phyloP scores from a whole-genome alignment of 371 early-diverging fungal genomes.

The Mucor lusitanicus region DNA sequence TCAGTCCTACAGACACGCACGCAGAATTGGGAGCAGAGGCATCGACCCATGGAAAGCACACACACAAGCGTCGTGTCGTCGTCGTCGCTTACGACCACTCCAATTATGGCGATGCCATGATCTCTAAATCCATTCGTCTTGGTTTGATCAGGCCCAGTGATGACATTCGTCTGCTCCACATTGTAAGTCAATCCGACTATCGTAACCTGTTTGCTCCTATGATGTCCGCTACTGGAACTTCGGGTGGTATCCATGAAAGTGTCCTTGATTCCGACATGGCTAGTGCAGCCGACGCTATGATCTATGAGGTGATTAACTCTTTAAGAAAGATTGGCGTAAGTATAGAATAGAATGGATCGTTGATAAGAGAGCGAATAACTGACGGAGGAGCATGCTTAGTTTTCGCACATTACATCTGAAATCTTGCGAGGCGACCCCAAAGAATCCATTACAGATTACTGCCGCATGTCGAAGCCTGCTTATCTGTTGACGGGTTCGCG shows the following conservation, averaged over 20 bases:
- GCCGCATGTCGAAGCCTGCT: constrained; percentile 26
- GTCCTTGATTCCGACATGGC: background rate
- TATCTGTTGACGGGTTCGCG: constrained; percentile 35
- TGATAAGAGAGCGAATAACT: background rate
- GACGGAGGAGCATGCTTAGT: constrained; percentile 16
- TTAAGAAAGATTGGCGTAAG: constrained; percentile 30
- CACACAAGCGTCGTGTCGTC: constrained; percentile 11
- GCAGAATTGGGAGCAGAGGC: background rate
- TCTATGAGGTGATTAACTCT: constrained; percentile 20
- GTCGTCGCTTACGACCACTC: constrained; percentile 41
- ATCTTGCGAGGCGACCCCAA: constrained; percentile 39
- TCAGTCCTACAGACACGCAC: background rate
- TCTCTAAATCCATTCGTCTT: constrained; percentile 29
- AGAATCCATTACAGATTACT: constrained; percentile 35
- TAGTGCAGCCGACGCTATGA: constrained; percentile 15
- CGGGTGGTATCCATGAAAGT: background rate
- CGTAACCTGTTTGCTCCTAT: constrained; percentile 18
- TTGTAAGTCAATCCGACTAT: constrained; percentile 27
- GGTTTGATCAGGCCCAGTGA: constrained; percentile 23
- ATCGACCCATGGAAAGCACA: background rate
- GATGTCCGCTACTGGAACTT: background rate
- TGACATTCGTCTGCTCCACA: constrained; percentile 30
- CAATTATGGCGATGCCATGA: constrained; percentile 33
- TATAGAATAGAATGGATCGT: background rate
- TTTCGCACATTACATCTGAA: constrained; percentile 32